Base-by-base conservation (phyloP, 495 filamentous ascomycete species). In the Neurospora pannonica region DNA sequence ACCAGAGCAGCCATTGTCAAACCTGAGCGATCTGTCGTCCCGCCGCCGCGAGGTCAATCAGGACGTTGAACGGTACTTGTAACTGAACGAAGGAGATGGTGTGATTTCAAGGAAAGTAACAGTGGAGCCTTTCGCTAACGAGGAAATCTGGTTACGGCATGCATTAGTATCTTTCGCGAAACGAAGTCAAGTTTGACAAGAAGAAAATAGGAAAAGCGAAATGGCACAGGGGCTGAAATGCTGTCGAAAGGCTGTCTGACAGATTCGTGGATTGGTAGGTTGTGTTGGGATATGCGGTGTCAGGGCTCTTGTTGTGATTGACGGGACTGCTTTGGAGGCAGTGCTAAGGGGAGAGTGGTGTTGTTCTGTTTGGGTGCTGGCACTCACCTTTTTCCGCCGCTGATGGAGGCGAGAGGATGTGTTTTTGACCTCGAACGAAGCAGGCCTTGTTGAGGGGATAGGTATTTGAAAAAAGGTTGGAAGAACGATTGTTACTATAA, bases 1-100 rank as follows among this genome's bases (percentile, higher is more conserved):
- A 96, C 93, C 85, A 97, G 88, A 83, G 94, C 93, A 85, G 94
- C 94, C 94, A 97, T 97, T 80, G 76, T 89, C 79, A 73, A 76
- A 75, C 54, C 54, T 67, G 54, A 67, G 54, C 54, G 54, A 67
- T 67, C 54, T 67, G 28, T 67, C 28, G 54, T 67, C 54, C 54
- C 28, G 54, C 28, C 54, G 54, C 54, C 28, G 54, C 15, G 54
- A 67, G 28, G 54, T 67, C 6, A 67, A 67, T 34, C 28, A 67
- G 28, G 54, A 67, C 54, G 28, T 34, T 67, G 54, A 67, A 34
- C 1, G 54, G 54, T 67, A 67, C 54, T 67, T 67, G 54, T 67
- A 67, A 67, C 54, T 67, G 54, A 34, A 67, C 28, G 28, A 67
- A 67, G 54, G 54, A 67, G 28, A 67, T 67, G 54, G 54, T 67